These are phyloP conservation scores for Elsinoe perseae DNA, from an alignment of 2,329 filamentous ascomycete species.

Conservation along the genomic window DNA sequence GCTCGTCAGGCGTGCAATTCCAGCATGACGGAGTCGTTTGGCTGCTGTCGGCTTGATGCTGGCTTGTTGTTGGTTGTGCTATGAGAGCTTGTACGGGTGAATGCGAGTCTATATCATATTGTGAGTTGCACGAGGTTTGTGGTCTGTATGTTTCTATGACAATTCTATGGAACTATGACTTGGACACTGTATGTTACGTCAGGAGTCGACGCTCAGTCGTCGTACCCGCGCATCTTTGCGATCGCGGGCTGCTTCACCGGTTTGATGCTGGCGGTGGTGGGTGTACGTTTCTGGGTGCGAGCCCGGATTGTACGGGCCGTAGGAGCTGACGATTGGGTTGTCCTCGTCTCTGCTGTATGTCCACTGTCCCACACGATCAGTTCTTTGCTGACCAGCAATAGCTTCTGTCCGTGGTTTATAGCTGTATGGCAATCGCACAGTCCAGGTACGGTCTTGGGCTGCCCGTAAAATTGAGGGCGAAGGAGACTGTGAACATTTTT, in stretches of 20 bases:
- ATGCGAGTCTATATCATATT: not conserved
- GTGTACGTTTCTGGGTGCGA: not conserved
- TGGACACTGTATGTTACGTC: not conserved
- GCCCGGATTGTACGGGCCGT: not conserved
- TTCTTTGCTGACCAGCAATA: not conserved
- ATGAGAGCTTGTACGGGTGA: not conserved
- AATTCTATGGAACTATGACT: not conserved
- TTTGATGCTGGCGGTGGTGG: not conserved
- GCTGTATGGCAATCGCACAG: not conserved
- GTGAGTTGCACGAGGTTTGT: not conserved
- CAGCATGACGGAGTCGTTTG: not conserved
- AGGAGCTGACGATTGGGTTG: constrained; percentile 5
- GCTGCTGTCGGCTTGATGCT: not conserved
- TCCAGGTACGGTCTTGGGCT: constrained; percentile 9
- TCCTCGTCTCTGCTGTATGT: not conserved
- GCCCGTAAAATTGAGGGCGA: not conserved
- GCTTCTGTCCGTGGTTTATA: not conserved
- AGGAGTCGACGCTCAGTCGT: not conserved
- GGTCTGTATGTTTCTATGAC: no score
- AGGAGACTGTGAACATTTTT: not conserved
- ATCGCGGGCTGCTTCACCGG: not conserved
- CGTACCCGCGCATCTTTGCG: not conserved
- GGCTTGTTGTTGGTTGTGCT: not conserved
- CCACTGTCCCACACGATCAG: not conserved
- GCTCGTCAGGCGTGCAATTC: not conserved